phyloP scores from a whole-genome alignment of 2,329 filamentous ascomycete species.

The Blastomyces silverae region DNA sequence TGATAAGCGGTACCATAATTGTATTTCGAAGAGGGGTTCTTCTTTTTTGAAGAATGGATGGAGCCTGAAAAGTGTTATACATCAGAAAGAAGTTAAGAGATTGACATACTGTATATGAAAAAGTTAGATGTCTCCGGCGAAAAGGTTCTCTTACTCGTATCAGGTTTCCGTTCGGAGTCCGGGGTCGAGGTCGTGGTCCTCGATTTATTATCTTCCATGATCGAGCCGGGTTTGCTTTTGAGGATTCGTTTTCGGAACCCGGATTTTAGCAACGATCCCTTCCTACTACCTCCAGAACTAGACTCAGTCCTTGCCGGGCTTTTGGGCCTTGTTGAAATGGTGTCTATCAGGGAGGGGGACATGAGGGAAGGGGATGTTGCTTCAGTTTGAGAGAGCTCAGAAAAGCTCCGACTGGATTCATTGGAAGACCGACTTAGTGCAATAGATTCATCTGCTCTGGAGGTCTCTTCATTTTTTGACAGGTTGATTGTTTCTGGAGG shows the following conservation, averaged over 20 bases:
- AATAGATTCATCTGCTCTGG: not conserved
- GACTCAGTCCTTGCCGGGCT: constrained; percentile 11
- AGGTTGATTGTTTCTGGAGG: constrained; percentile 5
- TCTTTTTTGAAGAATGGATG: not conserved
- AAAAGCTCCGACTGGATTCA: constrained; percentile 8
- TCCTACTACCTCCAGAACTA: not conserved
- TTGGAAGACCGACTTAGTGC: constrained; percentile 3
- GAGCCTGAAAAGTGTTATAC: constrained; percentile 5
- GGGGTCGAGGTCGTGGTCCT: not conserved
- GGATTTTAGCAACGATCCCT: constrained; percentile 1
- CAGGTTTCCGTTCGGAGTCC: constrained; percentile 4
- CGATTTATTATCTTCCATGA: constrained; percentile 7
- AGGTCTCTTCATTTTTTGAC: not conserved
- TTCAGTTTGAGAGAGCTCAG: constrained; percentile 10
- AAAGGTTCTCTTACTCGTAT: constrained; percentile 9
- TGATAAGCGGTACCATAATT: constrained; percentile 1
- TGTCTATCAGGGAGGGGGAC: constrained; percentile 2
- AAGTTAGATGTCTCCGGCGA: not conserved
- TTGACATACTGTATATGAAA: not conserved
- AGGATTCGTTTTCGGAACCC: constrained; percentile 6
- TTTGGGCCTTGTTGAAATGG: constrained; percentile 6
- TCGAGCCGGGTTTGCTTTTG: constrained; percentile 4
- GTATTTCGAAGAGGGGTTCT: not conserved
- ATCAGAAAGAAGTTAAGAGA: constrained; percentile 6
- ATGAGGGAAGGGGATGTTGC: constrained; percentile 7